Percentiles rank a stretch among this genome's conserved stretches.
These are phyloP conservation scores for Torulaspora delbrueckii DNA, from an alignment of 805 yeast species.

Conservation along the genomic window DNA sequence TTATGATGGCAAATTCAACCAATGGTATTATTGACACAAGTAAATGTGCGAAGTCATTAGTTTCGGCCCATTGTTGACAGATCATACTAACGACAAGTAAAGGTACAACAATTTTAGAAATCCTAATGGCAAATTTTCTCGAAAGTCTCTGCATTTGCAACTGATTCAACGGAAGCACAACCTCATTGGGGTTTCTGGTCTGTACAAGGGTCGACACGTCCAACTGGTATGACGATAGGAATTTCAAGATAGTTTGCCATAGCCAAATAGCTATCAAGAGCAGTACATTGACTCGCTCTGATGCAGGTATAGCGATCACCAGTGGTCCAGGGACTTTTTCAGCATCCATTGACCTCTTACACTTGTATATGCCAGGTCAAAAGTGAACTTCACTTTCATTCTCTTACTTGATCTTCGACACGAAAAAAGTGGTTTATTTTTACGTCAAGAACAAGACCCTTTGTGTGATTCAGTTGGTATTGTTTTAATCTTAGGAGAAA, in stretches of 20 bases:
- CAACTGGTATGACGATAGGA: slow-evolving; percentile 38
- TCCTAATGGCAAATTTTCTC: slow-evolving; percentile 22
- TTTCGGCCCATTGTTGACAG: slow-evolving; percentile 5
- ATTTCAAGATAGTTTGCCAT: slow-evolving; percentile 47
- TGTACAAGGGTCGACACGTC: slow-evolving; percentile 37
- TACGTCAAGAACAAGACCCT: slow-evolving; percentile 1
- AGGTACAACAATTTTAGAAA: slow-evolving; percentile 27
- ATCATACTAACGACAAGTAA: slow-evolving; percentile 9
- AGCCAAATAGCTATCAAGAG: slow-evolving; percentile 47
- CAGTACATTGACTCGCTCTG: slow-evolving; percentile 45
- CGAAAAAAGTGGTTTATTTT: not conserved
- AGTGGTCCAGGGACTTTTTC: not conserved
- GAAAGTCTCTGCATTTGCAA: slow-evolving; percentile 37
- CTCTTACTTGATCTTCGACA: not conserved
- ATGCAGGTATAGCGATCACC: slow-evolving; percentile 5
- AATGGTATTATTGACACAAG: slow-evolving; percentile 12
- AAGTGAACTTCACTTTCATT: not conserved
- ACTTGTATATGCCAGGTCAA: no score
- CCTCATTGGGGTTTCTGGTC: slow-evolving; percentile 21
- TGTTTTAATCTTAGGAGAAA: slow-evolving; percentile 7
- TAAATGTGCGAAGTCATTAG: not conserved
- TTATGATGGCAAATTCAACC: slow-evolving; percentile 21
- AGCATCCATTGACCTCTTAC: slow-evolving; percentile 3
- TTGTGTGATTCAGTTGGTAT: slow-evolving; percentile 4
- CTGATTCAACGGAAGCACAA: slow-evolving; percentile 32